Base-by-base conservation (phyloP, 2,329 filamentous ascomycete genomes). In the Esteya vermicola region DNA sequence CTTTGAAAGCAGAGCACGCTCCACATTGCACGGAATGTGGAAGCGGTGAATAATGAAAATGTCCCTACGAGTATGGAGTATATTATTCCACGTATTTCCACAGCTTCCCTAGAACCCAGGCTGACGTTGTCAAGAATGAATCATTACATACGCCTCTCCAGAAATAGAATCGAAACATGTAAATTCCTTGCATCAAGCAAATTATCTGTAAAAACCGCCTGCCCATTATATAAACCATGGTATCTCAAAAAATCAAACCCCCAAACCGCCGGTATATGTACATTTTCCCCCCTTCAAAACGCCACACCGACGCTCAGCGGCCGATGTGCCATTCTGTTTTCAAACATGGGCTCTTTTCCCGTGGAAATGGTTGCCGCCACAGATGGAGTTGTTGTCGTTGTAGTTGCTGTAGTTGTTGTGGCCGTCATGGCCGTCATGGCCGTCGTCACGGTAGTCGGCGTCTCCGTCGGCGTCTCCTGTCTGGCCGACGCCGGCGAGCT, bases 301-400 rank as follows among this genome's bases (percentile, higher is more conserved):
- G 66, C 65, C 45, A 70, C 59, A 8, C 65, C 65, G 18, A 69
- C 65, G 44, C 61, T 65, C 48, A 54, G 56, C 39, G 59, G 59
- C 41, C 58, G 51, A 16, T 45, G 38, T 10, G 30, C 20, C 5
- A 34, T 38, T 7, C 33, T 33, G 22, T 14, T 26, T 8, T 22
- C 28, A n/a, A 37, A 28, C 19, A 19, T 25, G 13, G 26, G 38
- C 13, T 31, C 23, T 33, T 42, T 40, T 4, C 40, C 32, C 2
- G 38, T 31, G 2, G 41, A 33, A 21, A 9, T 38, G 14, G 31
- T 36, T 14, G 40, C 33, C 3, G 28, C 36, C 9, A 31, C 38
- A 3, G 36, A 33, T 12, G 44, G 40, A 14, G 43, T 45, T 19
- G 37, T 26, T 4, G 38, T 36, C 8, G 36, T 40, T 16, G 38